These are phyloP conservation scores for Lobosporangium transversale DNA, from an alignment of 192 early-diverging fungal species.

Conservation along the genomic window DNA sequence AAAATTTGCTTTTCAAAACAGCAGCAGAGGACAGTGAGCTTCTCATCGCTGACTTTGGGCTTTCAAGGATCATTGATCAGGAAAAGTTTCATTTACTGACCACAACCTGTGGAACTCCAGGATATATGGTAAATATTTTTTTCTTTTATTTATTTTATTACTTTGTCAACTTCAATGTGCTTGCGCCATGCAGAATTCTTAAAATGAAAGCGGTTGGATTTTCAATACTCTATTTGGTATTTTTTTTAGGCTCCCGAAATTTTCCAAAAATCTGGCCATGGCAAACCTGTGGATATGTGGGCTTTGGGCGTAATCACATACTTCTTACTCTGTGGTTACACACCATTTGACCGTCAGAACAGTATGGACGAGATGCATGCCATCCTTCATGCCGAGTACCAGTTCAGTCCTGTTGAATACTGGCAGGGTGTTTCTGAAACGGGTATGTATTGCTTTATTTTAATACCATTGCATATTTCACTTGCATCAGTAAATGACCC, in stretches of 20 bases:
- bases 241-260: conserved; percentile 71
- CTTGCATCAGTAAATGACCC: no score
- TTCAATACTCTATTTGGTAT: no score
- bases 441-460: no score
- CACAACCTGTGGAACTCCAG: conserved; percentile 81
- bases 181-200: no score
- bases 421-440: conserved; percentile 68
- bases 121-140: conserved; percentile 72
- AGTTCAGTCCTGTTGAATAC: conserved; percentile 68
- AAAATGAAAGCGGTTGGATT: no score
- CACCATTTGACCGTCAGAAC: conserved; percentile 74
- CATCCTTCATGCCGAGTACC: conserved; percentile 69
- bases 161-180: no score
- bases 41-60: conserved; percentile 86
- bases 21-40: conserved; percentile 66
- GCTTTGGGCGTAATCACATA: conserved; percentile 81
- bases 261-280: conserved; percentile 68
- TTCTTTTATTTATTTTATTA: neutral
- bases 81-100: conserved; percentile 68
- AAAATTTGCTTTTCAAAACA: conserved; percentile 80
- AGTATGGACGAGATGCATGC: conserved; percentile 63
- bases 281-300: conserved; percentile 87
- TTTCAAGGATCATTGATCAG: conserved; percentile 72
- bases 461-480: no score
- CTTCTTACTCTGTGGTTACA: conserved; percentile 76